phyloP scores from a whole-genome alignment of 2,329 filamentous ascomycete species.

The Xylaria sp. region DNA sequence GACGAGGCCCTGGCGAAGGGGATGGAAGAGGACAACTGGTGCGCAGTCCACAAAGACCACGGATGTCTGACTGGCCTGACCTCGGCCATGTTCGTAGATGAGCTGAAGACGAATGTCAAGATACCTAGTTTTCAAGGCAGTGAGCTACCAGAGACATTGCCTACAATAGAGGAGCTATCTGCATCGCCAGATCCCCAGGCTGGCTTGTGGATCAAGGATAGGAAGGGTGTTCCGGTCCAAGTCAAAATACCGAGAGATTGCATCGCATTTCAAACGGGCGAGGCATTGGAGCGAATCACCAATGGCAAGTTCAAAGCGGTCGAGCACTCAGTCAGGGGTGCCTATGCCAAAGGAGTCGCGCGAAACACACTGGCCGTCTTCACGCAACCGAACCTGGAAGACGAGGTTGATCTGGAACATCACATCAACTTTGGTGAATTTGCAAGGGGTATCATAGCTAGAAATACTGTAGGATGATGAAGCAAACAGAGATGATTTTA shows the following conservation, averaged over 20 bases:
- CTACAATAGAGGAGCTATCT: constrained; percentile 75
- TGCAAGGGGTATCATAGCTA: constrained; percentile 70
- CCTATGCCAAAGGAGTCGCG: constrained; percentile 71
- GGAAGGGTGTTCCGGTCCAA: constrained; percentile 84
- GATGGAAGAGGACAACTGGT: constrained; percentile 86
- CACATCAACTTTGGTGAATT: constrained; percentile 80
- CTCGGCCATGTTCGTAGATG: constrained; percentile 95
- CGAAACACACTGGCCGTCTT: constrained; percentile 95
- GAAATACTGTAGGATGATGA: constrained; percentile 62
- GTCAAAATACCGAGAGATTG: constrained; percentile 91
- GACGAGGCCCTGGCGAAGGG: constrained; percentile 51
- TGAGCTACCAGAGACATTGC: constrained; percentile 49
- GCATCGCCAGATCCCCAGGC: constrained; percentile 83
- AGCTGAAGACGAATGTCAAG: constrained; percentile 58
- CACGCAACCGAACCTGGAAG: constrained; percentile 92
- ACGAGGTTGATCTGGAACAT: constrained; percentile 76
- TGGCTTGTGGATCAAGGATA: constrained; percentile 93
- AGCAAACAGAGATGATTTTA: constrained; percentile 16
- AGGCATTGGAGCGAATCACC: constrained; percentile 91
- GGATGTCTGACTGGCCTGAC: constrained; percentile 95
- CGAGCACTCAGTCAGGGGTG: constrained; percentile 92
- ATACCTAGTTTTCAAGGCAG: constrained; percentile 53
- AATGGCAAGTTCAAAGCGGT: constrained; percentile 92
- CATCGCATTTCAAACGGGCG: constrained; percentile 95
- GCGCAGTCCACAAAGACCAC: constrained; percentile 89